Evolutionary conservation across 352 stramenopile species (phyloP).

Genomic region (Pythium myriotylum): DNA sequence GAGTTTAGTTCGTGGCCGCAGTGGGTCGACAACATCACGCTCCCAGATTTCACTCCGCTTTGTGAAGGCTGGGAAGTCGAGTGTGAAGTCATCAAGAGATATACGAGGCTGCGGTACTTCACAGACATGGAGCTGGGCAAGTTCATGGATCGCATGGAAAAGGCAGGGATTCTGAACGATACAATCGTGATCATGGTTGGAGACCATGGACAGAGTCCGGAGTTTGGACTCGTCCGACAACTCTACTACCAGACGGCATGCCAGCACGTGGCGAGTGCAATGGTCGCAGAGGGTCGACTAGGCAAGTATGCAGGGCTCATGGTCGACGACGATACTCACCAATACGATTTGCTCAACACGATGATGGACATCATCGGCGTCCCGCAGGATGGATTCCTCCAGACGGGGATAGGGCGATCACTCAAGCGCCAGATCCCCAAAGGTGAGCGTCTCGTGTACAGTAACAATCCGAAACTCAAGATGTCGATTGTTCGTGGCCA

Average conservation of each 20-base stretch:
- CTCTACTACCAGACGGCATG: constrained; percentile 1
- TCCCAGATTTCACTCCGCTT: constrained; percentile 43
- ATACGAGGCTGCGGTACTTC: constrained; percentile 55
- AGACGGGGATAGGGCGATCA: constrained; percentile 27
- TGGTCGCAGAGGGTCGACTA: constrained; percentile 29
- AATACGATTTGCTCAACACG: constrained; percentile 33
- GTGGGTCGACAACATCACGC: constrained; percentile 38
- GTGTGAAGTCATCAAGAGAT: constrained; percentile 33
- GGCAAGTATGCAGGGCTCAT: constrained; percentile 13
- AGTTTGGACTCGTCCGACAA: constrained; percentile 31
- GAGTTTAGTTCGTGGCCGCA: constrained; percentile 36
- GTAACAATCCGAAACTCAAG: constrained; percentile 57
- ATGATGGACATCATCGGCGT: constrained; percentile 30
- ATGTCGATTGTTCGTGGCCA: constrained; percentile 43
- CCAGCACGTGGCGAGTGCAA: constrained; percentile 14
- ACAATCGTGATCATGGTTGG: constrained; percentile 55
- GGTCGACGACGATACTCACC: constrained; percentile 15
- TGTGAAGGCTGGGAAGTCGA: constrained; percentile 37
- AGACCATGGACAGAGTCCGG: constrained; percentile 47
- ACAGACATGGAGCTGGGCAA: constrained; percentile 45
- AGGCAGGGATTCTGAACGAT: constrained; percentile 42
- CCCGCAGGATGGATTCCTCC: constrained; percentile 19
- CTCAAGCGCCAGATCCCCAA: constrained; percentile 44
- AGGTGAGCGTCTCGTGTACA: constrained; percentile 43
- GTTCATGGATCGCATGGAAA: constrained; percentile 49